Evolutionary conservation across 1,284 basidiomycete species (phyloP).

Genomic region (Ustilago crameri): DNA sequence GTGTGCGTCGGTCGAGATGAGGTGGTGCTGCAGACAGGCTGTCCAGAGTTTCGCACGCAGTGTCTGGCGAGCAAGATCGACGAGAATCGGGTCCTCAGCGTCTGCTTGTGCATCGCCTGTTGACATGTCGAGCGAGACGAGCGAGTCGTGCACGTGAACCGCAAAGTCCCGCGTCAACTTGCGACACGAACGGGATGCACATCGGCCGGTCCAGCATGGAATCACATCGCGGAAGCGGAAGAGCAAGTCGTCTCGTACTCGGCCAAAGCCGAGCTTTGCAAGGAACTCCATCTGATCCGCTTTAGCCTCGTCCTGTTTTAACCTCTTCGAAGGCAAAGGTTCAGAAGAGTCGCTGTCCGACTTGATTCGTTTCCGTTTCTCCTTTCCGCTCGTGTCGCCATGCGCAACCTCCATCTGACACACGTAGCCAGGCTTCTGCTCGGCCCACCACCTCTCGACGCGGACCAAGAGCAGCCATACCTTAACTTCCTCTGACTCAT

Average conservation of each 20-base stretch:
- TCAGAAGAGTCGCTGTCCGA: conserved; percentile 2
- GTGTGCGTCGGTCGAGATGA: conserved; percentile 13
- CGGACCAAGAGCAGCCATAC: conserved; percentile 45
- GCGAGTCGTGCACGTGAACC: conserved; percentile 27
- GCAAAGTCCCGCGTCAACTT: conserved; percentile 8
- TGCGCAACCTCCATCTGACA: conserved; percentile 36
- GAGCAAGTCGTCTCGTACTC: conserved; percentile 12
- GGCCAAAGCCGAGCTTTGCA: conserved; percentile 17
- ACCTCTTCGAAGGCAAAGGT: not conserved
- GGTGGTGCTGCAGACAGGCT: conserved; percentile 27
- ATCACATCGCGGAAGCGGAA: conserved; percentile 7
- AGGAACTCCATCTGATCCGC: conserved; percentile 15
- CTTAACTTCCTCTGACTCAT: conserved; percentile 15
- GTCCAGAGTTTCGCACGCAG: conserved; percentile 33
- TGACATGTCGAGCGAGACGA: conserved; percentile 15
- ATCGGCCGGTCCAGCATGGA: conserved; percentile 14
- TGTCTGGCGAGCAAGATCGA: conserved; percentile 37
- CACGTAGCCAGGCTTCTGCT: conserved; percentile 18
- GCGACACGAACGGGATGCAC: not conserved
- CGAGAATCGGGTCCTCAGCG: conserved; percentile 22
- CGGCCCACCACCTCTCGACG: conserved; percentile 49
- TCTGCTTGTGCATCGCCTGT: not conserved
- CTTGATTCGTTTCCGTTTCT: conserved; percentile 13
- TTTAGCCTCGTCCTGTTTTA: not conserved
- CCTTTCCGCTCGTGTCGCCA: not conserved